Base-by-base conservation (phyloP, 345 rosid genomes). In the Bretschneidera sinensis region DNA sequence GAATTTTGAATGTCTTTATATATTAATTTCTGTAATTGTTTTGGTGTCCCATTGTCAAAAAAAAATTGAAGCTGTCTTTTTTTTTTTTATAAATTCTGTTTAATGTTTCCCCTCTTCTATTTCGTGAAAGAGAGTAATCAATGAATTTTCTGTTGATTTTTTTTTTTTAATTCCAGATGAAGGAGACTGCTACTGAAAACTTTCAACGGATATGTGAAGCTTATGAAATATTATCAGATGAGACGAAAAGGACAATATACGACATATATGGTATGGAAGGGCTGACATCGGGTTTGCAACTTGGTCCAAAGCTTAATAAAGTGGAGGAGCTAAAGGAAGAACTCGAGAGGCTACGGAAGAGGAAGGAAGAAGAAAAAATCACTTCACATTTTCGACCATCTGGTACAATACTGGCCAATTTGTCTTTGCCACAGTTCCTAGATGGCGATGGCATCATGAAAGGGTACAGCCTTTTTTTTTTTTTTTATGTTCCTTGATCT, bases 251-350 rank as follows among this genome's bases (percentile, higher is more conserved):
- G 83, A 72, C 74, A 35, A 83, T 88, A 54, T 95, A 95, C 79
- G 96, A 91, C 48, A 78, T 95, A 45, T 91, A 95, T 71, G 99
- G 97, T 20, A 82, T 91, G 95, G 99, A 91, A 79, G 99, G 97
- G 39, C 43, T 95, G 77, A 67, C 45, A 48, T 85, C 94, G 39
- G 97, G 98, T 48, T 65, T 95, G 76, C 97, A 95, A 78, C 96
- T 95, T 60, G 94, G 96, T 54, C 81, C 91, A 13, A 82, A 76
- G 85, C 74, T 87, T 68, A 83, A 77, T 78, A 95, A 83, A 68
- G 79, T 74, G 9, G 98, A 91, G 1, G 98, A 95, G 76, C 61
- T 95, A 17, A 91, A 74, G 75, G 96, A 86, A 66, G 87, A 91
- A 57, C 97, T 95, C 51, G 85, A 91, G 54, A 84, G 80, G 78